These are phyloP conservation scores for Saturnispora dispora DNA, from an alignment of 805 yeast genomes.

Conservation along the genomic window DNA sequence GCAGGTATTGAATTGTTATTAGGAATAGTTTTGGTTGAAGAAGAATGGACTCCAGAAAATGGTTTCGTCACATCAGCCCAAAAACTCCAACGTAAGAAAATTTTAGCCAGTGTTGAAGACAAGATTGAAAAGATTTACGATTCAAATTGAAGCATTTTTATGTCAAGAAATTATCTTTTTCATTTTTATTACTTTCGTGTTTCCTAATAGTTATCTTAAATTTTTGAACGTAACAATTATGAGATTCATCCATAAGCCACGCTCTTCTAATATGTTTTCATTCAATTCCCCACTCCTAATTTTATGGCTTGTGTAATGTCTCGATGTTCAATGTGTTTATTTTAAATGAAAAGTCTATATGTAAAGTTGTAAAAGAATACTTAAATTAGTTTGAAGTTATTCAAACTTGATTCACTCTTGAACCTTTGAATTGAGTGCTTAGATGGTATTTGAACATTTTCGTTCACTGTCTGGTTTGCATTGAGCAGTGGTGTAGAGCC, in stretches of 20 bases:
- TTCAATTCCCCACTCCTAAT: background rate
- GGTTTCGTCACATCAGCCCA: slow-evolving; percentile 94
- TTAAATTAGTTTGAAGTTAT: slow-evolving; percentile 26
- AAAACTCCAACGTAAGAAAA: slow-evolving; percentile 89
- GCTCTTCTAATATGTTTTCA: background rate
- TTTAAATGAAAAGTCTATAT: background rate
- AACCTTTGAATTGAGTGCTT: slow-evolving; percentile 27
- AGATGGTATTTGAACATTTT: slow-evolving; percentile 30
- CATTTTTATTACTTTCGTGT: background rate
- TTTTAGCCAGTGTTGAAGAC: slow-evolving; percentile 57
- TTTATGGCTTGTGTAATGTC: background rate
- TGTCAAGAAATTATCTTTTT: background rate
- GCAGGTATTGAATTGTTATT: slow-evolving; percentile 76
- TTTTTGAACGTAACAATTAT: background rate
- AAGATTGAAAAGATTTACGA: slow-evolving; percentile 60
- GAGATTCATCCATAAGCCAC: background rate
- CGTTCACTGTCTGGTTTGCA: background rate
- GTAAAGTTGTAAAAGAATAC: background rate
- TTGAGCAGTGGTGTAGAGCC: background rate
- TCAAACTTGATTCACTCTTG: slow-evolving; percentile 28
- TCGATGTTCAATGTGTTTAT: background rate
- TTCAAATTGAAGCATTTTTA: slow-evolving; percentile 4
- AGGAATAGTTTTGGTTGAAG: slow-evolving; percentile 71
- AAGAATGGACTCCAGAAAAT: slow-evolving; percentile 96
- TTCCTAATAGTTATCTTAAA: background rate